A percentile compares a stretch with the other conserved stretches of the same genome.
These are phyloP conservation scores for Hermanozyma aechmeae DNA, from an alignment of 805 yeast genomes.

Conservation along the genomic window DNA sequence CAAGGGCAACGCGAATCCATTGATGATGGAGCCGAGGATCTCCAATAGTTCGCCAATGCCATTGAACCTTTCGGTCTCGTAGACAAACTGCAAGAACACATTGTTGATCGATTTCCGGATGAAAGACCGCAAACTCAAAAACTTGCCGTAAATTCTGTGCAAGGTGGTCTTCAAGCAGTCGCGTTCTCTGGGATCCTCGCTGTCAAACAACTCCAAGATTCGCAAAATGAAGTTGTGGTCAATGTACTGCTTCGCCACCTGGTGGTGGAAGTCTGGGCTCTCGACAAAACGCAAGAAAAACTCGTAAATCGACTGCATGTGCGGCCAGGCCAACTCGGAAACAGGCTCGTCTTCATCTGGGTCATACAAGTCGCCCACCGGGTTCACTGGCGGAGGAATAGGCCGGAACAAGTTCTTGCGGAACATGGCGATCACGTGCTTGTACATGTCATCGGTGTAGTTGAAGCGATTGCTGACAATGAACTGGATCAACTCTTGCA, in stretches of 20 bases:
- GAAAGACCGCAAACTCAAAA: conserved; percentile 78
- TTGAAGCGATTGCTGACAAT: conserved; percentile 74
- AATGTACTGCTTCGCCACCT: conserved; percentile 84
- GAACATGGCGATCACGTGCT: conserved; percentile 83
- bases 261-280: conserved; percentile 89
- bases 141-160: conserved; percentile 94
- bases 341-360: conserved; percentile 99
- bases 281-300: conserved; percentile 88
- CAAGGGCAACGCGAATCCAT: conserved; percentile 94
- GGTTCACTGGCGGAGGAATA: conserved; percentile 96
- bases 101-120: conserved; percentile 87
- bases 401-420: conserved; percentile 85
- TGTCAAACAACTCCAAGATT: conserved; percentile 82
- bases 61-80: conserved; percentile 92
- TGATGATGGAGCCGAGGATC: conserved; percentile 90
- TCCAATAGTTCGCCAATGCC: conserved; percentile 94
- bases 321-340: conserved; percentile 95
- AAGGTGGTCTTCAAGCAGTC: conserved; percentile 91
- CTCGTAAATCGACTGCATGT: conserved; percentile 94
- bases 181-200: conserved; percentile 94
- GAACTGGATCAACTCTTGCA: conserved; percentile 84
- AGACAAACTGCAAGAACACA: conserved; percentile 85
- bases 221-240: conserved; percentile 83
- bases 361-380: conserved; percentile 90
- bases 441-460: conserved; percentile 86